Percentiles rank a stretch among this genome's conserved stretches.
These are phyloP conservation scores for Casaregolazyma suthepensis DNA, from an alignment of 1,139 yeast species.

Conservation along the genomic window DNA sequence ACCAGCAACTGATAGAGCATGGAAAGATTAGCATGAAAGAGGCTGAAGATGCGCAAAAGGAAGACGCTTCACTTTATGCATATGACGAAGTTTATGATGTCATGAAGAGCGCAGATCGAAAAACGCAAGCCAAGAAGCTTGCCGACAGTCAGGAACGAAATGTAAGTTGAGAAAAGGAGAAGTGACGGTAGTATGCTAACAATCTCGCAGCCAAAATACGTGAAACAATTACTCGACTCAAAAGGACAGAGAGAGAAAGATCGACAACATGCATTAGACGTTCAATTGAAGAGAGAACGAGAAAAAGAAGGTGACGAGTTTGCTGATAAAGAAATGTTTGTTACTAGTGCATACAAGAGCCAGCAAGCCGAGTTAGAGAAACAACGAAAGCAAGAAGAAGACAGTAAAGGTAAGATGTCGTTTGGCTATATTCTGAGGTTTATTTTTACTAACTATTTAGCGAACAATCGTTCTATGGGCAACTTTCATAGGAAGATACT, in stretches of 20 bases:
- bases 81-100: constrained; percentile 37
- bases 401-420: constrained; percentile 17
- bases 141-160: constrained; percentile 9
- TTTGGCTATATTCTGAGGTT: no score
- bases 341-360: constrained; percentile 39
- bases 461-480: constrained; percentile 16
- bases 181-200: constrained; percentile 3
- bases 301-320: constrained; percentile 34
- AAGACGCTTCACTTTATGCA: constrained; percentile 26
- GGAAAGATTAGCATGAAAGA: constrained; percentile 16
- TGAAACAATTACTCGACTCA: constrained; percentile 36
- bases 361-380: constrained; percentile 32
- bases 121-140: constrained; percentile 6
- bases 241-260: constrained; percentile 39
- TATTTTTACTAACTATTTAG: constrained; percentile 1
- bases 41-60: constrained; percentile 14
- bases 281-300: constrained; percentile 24
- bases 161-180: constrained; percentile 4
- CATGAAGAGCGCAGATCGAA: constrained; percentile 30
- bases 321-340: constrained; percentile 40
- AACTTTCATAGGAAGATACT: constrained; percentile 25
- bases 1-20: constrained; percentile 22
- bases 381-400: constrained; percentile 25
- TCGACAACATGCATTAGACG: constrained; percentile 31
- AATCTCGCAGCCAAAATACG: constrained; percentile 33